Conservation (phyloP, 106 monocot species). For the Chionographis japonica region DNA sequence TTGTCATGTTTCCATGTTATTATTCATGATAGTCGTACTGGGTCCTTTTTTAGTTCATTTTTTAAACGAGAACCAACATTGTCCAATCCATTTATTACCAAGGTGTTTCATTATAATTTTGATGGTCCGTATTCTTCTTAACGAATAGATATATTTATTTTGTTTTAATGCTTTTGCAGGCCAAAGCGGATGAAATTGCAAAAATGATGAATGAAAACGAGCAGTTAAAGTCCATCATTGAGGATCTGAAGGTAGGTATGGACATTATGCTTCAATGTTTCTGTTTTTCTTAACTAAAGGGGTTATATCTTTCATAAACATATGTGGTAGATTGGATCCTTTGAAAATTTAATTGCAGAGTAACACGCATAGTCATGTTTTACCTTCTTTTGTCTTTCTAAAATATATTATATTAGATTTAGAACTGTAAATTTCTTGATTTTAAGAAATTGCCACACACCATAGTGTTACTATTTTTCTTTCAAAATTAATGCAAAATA, state of each 20-base stretch:
- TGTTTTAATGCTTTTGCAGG: conserved; percentile 41
- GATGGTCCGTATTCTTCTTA: too few relatives aligned
- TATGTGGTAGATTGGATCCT: background rate
- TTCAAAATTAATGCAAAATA: too few relatives aligned
- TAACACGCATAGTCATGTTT: too few relatives aligned
- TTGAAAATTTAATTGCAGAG: too few relatives aligned
- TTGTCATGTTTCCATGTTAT: too few relatives aligned
- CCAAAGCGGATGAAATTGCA: conserved; percentile 98
- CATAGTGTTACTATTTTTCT: too few relatives aligned
- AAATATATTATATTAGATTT: too few relatives aligned
- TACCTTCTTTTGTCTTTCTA: too few relatives aligned
- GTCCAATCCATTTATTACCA: background rate
- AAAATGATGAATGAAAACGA: conserved; percentile 96
- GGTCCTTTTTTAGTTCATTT: too few relatives aligned
- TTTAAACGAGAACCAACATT: background rate
- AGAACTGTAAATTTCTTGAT: too few relatives aligned
- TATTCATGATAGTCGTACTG: too few relatives aligned
- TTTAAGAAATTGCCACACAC: too few relatives aligned
- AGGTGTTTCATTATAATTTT: background rate
- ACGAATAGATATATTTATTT: background rate
- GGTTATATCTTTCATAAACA: background rate
- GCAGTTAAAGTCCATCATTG: conserved; percentile 66
- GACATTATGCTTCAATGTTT: conserved; percentile 3
- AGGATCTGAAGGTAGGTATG: conserved; percentile 86
- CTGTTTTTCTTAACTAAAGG: background rate